A percentile compares a stretch with the other conserved stretches of the same genome.
Evolutionary conservation across 805 yeast species (phyloP).

Genomic region (Citeromyces matritensis): DNA sequence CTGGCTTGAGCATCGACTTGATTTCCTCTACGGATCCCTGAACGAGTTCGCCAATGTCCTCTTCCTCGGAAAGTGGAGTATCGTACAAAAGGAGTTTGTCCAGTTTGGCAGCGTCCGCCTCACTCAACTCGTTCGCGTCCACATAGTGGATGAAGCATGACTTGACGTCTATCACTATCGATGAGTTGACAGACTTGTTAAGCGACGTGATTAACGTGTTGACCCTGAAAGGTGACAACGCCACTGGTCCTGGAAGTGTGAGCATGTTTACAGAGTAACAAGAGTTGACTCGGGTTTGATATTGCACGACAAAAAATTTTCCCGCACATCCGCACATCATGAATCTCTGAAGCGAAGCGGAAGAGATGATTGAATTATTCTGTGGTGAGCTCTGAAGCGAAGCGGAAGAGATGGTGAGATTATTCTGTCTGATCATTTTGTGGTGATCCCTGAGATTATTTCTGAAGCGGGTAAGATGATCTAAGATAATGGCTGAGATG

Average conservation of each 20-base stretch:
- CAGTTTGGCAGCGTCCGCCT: slow-evolving; percentile 30
- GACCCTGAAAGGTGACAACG: slow-evolving; percentile 78
- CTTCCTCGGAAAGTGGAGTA: slow-evolving; percentile 31
- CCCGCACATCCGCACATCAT: neutral
- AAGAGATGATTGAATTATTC: neutral
- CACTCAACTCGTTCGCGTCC: slow-evolving; percentile 28
- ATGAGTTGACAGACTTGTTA: slow-evolving; percentile 51
- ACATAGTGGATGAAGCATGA: slow-evolving; percentile 76
- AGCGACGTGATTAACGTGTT: slow-evolving; percentile 57
- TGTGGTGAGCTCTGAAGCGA: neutral
- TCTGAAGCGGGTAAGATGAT: too few relatives aligned
- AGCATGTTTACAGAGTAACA: slow-evolving; percentile 13
- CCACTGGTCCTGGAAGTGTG: slow-evolving; percentile 76
- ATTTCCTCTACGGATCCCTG: slow-evolving; percentile 13
- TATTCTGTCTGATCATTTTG: neutral
- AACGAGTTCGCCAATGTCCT: slow-evolving; percentile 9
- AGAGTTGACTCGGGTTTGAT: neutral
- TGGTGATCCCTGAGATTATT: neutral
- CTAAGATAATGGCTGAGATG: too few relatives aligned
- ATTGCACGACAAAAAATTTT: neutral
- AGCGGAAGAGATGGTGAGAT: neutral
- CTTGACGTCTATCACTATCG: slow-evolving; percentile 54
- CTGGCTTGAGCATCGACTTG: slow-evolving; percentile 15
- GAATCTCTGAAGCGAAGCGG: neutral
- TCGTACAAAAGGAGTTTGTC: slow-evolving; percentile 64